A percentile compares a stretch with the other conserved stretches of the same genome.
Evolutionary conservation across 2,329 filamentous ascomycete species (phyloP).

Genomic region (Laburnicola sp.): DNA sequence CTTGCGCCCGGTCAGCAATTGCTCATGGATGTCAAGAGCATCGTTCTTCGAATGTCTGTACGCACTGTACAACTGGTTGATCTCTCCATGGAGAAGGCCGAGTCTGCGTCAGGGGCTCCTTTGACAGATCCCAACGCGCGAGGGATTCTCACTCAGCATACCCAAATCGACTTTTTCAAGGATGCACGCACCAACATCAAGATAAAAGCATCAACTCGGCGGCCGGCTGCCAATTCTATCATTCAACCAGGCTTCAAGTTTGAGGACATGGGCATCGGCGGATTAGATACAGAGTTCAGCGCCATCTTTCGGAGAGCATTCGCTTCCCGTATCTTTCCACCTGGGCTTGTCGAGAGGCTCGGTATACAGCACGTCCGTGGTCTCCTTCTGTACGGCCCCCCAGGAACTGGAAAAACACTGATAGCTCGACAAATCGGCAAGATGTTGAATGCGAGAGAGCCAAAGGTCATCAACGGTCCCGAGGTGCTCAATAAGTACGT

Average conservation of each 20-base stretch:
- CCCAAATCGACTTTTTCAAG: slow-evolving; percentile 82
- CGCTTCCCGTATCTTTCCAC: slow-evolving; percentile 92
- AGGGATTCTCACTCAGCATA: slow-evolving; percentile 80
- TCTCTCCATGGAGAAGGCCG: slow-evolving; percentile 69
- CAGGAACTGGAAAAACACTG: slow-evolving; percentile 92
- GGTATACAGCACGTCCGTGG: slow-evolving; percentile 97
- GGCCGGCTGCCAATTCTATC: slow-evolving; percentile 87
- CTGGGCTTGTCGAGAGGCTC: slow-evolving; percentile 84
- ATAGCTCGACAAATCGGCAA: slow-evolving; percentile 97
- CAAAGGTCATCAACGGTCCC: slow-evolving; percentile 96
- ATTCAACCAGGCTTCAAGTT: slow-evolving; percentile 97
- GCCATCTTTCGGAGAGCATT: slow-evolving; percentile 97
- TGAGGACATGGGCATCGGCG: slow-evolving; percentile 96
- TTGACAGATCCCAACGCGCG: slow-evolving; percentile 65
- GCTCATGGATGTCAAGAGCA: slow-evolving; percentile 79
- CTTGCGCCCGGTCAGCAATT: slow-evolving; percentile 84
- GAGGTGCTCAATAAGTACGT: slow-evolving; percentile 98
- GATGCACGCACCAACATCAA: slow-evolving; percentile 79
- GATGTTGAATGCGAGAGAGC: slow-evolving; percentile 91
- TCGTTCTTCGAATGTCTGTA: slow-evolving; percentile 74
- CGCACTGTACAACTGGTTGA: slow-evolving; percentile 83
- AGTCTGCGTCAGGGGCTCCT: slow-evolving; percentile 57
- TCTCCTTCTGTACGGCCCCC: slow-evolving; percentile 88
- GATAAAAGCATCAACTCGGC: slow-evolving; percentile 75
- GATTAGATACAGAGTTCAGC: slow-evolving; percentile 87